Evolutionary conservation across 768 basidiomycete genomes (phyloP), one percentile per base, ranked within the genome.

Genomic region (Fomitopsis serialis): DNA sequence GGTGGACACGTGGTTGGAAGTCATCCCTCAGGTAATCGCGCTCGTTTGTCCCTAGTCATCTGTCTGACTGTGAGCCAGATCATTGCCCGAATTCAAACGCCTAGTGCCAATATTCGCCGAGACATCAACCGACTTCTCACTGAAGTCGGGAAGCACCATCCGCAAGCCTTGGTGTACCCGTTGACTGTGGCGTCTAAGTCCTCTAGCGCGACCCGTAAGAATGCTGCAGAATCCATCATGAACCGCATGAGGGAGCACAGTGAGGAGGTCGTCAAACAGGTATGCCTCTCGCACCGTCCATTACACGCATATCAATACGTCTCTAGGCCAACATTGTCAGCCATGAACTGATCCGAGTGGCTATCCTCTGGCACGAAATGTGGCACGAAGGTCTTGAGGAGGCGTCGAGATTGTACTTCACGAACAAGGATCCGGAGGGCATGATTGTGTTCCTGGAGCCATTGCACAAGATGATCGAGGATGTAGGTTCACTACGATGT

Each of bases 361-460:
- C 97, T 7, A 98, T 99, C 55, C 74, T 99, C 11, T 99, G 97
- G 97, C 95, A 98, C 61, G 97, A 99, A 68, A 75, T 94, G 58
- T 99, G 97, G 97, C 94, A 98, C 62, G 97, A 99, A 72, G 94
- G 92, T 17, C 75, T 99, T 21, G 97, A 99, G 71, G 97, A 99
- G 69, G 97, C 97, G 6, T 97, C 95, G 7, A 81, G 97, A 40
- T 72, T 93, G 44, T 99, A 94, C 73, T 99, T 95, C 76, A 94
- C 92, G 10, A 97, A 98, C 61, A 89, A 92, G 63, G 97, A 99
- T 67, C 87, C 96, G 1, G 89, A 92, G 54, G 97, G 90, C 6
- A 99, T 99, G 97, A 97, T 98, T 61, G 86, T 85, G 22, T 87
- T 83, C 12, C 70, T 99, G 45, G 92, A 94, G 61, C 96, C 95